phyloP scores from a whole-genome alignment of 305 asterid genomes.

The Solanum aculeatissimum region DNA sequence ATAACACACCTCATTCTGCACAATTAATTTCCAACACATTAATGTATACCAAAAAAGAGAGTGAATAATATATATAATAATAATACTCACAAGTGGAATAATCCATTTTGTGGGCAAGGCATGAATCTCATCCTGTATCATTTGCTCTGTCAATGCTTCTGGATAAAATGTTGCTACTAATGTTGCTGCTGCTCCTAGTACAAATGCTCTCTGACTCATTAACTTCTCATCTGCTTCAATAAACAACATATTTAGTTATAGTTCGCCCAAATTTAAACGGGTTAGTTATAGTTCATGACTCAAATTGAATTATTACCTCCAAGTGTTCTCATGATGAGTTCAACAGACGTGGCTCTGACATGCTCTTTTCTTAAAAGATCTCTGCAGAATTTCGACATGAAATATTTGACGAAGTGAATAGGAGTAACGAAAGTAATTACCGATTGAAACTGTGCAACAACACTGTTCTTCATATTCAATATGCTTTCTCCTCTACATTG shows the following conservation, averaged over 20 bases:
- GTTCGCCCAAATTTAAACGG: neutral
- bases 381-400: neutral
- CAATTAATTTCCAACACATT: too few species aligned
- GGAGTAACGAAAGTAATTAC: neutral
- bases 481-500: neutral
- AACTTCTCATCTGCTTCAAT: neutral
- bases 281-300: neutral
- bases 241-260: neutral
- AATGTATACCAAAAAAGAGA: too few species aligned
- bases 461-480: neutral
- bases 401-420: neutral
- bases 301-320: neutral
- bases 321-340: neutral
- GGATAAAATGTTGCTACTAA: neutral
- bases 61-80: too few species aligned
- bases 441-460: neutral
- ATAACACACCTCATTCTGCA: neutral
- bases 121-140: neutral
- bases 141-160: neutral
- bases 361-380: neutral
- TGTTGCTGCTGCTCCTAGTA: neutral
- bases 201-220: neutral
- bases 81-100: neutral
- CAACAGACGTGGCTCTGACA: neutral
- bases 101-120: neutral